Base-by-base conservation (phyloP, 306 rosid species). In the Sesbania bispinosa region DNA sequence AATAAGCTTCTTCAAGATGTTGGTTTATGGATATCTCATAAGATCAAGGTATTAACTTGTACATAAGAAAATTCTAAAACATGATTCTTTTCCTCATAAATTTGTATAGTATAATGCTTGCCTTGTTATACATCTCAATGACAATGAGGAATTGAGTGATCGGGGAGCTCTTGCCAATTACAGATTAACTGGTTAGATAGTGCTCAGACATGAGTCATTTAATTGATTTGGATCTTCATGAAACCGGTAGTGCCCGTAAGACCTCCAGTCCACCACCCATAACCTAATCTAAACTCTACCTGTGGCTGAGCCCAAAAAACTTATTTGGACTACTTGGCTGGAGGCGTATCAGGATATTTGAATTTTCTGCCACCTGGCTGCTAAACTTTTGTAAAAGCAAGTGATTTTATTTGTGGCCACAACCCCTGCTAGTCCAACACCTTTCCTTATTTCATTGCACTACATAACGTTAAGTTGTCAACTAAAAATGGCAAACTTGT, bases 21-120 rank as follows among this genome's bases (percentile, higher is more conserved):
- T 67, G 97, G 97, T 76, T 80, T 87, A 69, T 92, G 94, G 97
- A 84, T 92, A 75, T 92, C 96, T 76, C 84, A 92, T 60, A 79
- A 60, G 84, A 92, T 92, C 76, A 92, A 89, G 97, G 97, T 87
- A 80, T 52, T 66, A 26, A 43, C 62, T n/a, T n/a, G n/a, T n/a
- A n/a, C 76, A 52, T 10, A 7, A 54, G 52, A 51, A 38, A 36
- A 33, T 68, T 74, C 43, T 62, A 41, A 77, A 63, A 69, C 47
- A 8, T 30, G 4, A 21, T 71, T 26, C 33, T 30, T 63, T 58
- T 45, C 57, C 26, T 51, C 30, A 9, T 39, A 64, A 73, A 29
- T 55, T 67, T 69, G 64, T 57, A 10, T 69, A 54, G 19, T 43
- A 59, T 41, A 54, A 38, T 47, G 58, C 58, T 54, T 59, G 52